Conservation (phyloP, 345 rosid species). For the Conringia planisiliqua region DNA sequence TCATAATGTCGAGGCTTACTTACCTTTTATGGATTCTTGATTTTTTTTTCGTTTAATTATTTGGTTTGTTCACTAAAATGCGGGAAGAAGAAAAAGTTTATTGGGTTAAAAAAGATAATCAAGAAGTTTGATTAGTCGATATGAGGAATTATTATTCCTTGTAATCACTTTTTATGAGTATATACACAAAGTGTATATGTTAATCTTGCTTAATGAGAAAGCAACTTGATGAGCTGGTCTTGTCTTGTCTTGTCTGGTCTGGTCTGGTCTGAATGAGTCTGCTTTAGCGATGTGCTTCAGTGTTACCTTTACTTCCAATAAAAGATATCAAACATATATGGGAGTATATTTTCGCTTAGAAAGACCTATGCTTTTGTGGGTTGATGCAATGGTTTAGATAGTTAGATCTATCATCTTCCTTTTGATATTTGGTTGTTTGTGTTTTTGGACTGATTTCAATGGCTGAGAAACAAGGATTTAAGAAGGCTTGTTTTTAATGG, state of each 20-base stretch:
- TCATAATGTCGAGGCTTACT: not conserved
- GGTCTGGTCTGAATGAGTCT: conserved; percentile 20
- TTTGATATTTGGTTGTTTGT: too few species aligned
- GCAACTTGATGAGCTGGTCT: conserved; percentile 20
- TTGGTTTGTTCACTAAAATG: conserved; percentile 13
- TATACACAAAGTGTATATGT: not conserved
- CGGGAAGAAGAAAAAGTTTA: not conserved
- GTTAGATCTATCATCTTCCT: not conserved
- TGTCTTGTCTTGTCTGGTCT: conserved; percentile 11
- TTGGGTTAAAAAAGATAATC: not conserved
- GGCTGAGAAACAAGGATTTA: not conserved
- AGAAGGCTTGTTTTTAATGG: not conserved
- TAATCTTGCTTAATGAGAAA: conserved; percentile 6
- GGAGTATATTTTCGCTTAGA: not conserved
- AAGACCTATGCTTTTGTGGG: not conserved
- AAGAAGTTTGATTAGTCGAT: not conserved
- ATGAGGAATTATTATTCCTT: not conserved
- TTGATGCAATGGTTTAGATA: not conserved
- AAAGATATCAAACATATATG: not conserved
- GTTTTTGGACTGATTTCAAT: too few species aligned
- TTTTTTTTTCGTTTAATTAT: not conserved
- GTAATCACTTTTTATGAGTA: not conserved
- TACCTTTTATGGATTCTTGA: not conserved
- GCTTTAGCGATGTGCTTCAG: not conserved
- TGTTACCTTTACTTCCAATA: conserved; percentile 4